phyloP scores from a whole-genome alignment of 2,329 filamentous ascomycete genomes.

The Talaromyces sp. region DNA sequence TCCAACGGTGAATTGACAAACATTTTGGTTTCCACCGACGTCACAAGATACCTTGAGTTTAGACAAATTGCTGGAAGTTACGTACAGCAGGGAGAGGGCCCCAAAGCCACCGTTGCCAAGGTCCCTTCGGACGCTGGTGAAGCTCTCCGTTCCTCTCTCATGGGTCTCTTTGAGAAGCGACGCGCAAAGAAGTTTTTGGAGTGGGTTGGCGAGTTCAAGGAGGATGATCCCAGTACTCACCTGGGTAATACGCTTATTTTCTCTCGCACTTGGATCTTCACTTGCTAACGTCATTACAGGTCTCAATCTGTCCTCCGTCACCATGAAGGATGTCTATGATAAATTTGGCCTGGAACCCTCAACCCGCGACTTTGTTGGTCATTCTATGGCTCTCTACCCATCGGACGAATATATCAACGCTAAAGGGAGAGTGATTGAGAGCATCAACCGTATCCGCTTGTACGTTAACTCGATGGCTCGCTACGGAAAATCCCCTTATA shows the following conservation, averaged over 20 bases:
- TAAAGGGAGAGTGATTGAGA: slow-evolving; percentile 72
- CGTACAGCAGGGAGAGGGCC: slow-evolving; percentile 80
- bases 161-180: slow-evolving; percentile 97
- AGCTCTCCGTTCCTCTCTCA: slow-evolving; percentile 85
- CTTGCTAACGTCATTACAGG: slow-evolving; percentile 49
- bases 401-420: slow-evolving; percentile 81
- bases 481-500: slow-evolving; percentile 98
- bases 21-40: slow-evolving; percentile 94
- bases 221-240: slow-evolving; percentile 78
- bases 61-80: slow-evolving; percentile 94
- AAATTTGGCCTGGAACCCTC: slow-evolving; percentile 89
- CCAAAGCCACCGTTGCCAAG: slow-evolving; percentile 90
- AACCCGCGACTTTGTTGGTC: slow-evolving; percentile 94
- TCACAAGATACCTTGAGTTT: slow-evolving; percentile 85
- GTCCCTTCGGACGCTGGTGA: slow-evolving; percentile 91
- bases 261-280: neutral
- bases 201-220: slow-evolving; percentile 85
- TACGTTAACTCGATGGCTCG: slow-evolving; percentile 97
- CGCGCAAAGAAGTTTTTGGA: slow-evolving; percentile 95
- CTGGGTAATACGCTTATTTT: slow-evolving; percentile 61
- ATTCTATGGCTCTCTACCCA: slow-evolving; percentile 95
- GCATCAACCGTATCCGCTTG: slow-evolving; percentile 85
- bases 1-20: slow-evolving; percentile 97
- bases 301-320: slow-evolving; percentile 71
- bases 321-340: slow-evolving; percentile 98